These are phyloP conservation scores for Fraxinus quadrangulata DNA, from an alignment of 257 asterid species.

Conservation along the genomic window DNA sequence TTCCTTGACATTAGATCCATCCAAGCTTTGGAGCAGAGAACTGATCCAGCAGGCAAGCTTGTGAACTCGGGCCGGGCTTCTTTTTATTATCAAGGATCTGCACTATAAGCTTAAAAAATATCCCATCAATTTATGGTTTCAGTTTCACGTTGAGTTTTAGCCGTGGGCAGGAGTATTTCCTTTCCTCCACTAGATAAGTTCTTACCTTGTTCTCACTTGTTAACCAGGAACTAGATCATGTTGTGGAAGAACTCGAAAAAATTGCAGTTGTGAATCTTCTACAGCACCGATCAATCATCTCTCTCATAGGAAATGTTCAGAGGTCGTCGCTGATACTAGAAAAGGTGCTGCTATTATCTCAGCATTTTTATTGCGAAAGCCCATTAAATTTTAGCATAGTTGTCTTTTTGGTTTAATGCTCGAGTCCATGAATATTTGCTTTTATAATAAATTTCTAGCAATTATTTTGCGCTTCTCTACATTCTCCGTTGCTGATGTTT, in stretches of 20 bases:
- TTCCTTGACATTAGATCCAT: constrained; percentile 88
- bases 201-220: constrained; percentile 12
- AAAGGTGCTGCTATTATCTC: constrained; percentile 38
- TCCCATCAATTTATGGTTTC: constrained; percentile 12
- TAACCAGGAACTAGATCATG: constrained; percentile 68
- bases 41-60: constrained; percentile 91
- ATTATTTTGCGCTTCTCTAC: too few relatives aligned
- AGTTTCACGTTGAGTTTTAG: constrained; percentile 9
- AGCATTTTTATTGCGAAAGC: not conserved
- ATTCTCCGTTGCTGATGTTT: too few relatives aligned
- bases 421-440: not conserved
- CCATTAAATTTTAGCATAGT: not conserved
- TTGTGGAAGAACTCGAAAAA: constrained; percentile 69
- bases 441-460: too few relatives aligned
- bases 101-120: not conserved
- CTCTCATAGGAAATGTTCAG: constrained; percentile 78
- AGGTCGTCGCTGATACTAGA: constrained; percentile 68
- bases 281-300: constrained; percentile 67
- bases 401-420: not conserved
- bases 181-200: not conserved
- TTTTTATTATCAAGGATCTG: constrained; percentile 10
- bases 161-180: not conserved
- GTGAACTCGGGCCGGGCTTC: constrained; percentile 32
- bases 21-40: constrained; percentile 96
- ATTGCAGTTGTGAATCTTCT: constrained; percentile 75